Evolutionary conservation across 2,329 filamentous ascomycete genomes (phyloP).

Genomic region (Nemania sp.): DNA sequence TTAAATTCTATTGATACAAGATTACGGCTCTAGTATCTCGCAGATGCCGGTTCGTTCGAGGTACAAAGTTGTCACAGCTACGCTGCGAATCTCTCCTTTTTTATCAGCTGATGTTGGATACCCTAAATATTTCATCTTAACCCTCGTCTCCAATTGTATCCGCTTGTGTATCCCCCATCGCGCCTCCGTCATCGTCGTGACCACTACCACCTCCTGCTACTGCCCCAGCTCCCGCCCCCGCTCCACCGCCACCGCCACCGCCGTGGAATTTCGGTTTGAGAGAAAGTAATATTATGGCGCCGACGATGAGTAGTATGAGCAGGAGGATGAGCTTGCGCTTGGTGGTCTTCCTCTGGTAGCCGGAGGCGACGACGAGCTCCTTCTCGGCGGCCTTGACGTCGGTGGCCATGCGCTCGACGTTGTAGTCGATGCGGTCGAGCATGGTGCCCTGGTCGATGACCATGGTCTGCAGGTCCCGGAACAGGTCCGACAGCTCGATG

Average conservation of each 20-base stretch:
- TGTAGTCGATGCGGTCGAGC: conserved; percentile 96
- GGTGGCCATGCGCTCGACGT: conserved; percentile 93
- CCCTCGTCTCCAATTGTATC: conserved; percentile 24
- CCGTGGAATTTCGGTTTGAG: conserved; percentile 77
- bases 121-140: conserved; percentile 12
- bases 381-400: conserved; percentile 94
- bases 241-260: conserved; percentile 29
- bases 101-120: conserved; percentile 5
- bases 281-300: conserved; percentile 84
- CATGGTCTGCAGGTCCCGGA: conserved; percentile 96
- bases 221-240: conserved; percentile 29
- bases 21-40: conserved; percentile 32
- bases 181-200: conserved; percentile 6
- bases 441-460: conserved; percentile 92
- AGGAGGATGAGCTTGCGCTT: conserved; percentile 94
- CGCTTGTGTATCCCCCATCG: conserved; percentile 17
- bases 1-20: conserved; percentile 41
- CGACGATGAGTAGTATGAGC: conserved; percentile 84
- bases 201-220: conserved; percentile 6
- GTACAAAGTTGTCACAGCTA: conserved; percentile 15
- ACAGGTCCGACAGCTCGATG: conserved; percentile 95
- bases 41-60: conserved; percentile 15
- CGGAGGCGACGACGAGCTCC: conserved; percentile 87
- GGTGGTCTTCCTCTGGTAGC: conserved; percentile 87
- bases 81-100: background rate